Evolutionary conservation across 2,329 filamentous ascomycete species (phyloP), one percentile per base, ranked within the genome.

Genomic region (Penicillium corylophilum): DNA sequence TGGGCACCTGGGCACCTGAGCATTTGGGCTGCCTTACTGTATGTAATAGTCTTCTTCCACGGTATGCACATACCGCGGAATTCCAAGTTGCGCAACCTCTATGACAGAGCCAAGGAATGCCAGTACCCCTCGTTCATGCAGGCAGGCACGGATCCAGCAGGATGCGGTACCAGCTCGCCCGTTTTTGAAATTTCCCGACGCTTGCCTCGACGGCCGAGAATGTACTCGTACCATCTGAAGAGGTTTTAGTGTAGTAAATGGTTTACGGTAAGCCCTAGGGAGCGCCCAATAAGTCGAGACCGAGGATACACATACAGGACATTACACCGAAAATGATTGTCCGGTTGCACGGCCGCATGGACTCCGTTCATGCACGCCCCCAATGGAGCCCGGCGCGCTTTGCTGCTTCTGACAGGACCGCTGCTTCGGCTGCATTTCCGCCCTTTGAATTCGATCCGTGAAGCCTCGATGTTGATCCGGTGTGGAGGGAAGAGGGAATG

Each of bases 51-150:
- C 13, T 9, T 40, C 4, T n/a, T 10, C 22, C 22, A 26, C 2
- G 39, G 22, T 24, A 41, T 41, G 31, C 20, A 40, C 45, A 48
- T 48, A 43, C 40, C 39, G 28, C n/a, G n/a, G 9, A 4, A 8
- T 26, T 26, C 18, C 35, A 13, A 36, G 33, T 16, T 28, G 28
- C 26, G 26, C 28, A 36, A 26, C 35, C 24, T 45, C 47, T 31
- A 38, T 53, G 53, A 57, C 51, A 18, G 35, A 26, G 39, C 40
- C 38, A 44, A 58, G 45, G 57, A 61, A 61, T 61, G 56, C 33
- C 13, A 39, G 18, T 53, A 40, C 56, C 59, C 59, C 57, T 59
- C 56, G 56, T 58, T 60, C 55, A 60, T 56, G 54, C 56, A 57
- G 38, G 48, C 46, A 55, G 50, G 50, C 56, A 54, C 49, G 48